Base-by-base conservation (phyloP, 106 monocot genomes). In the Acorus gramineus region DNA sequence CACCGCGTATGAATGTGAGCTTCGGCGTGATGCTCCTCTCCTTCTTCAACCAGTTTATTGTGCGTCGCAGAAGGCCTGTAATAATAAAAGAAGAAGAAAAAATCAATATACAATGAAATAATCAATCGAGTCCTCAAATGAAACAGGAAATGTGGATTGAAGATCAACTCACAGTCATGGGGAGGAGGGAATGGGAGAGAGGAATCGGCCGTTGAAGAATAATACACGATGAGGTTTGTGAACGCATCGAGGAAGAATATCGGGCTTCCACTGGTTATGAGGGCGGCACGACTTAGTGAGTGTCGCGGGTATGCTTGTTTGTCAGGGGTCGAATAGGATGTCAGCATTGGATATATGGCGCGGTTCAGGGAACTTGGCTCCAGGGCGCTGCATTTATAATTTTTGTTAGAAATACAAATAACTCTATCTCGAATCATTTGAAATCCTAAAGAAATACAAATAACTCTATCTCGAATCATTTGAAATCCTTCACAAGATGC, bases 221-320 rank as follows among this genome's bases (percentile, higher is more conserved):
- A 96, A 57, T 88, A 96, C 6, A 96, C 91, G 43, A 96, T 77
- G 14, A 96, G 75, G 74, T 87, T 82, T 7, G 90, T 96, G 61
- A 96, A 96, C 12, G 90, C 72, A 60, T 96, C 95, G 5, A 96
- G 87, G 47, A 96, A 78, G 64, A 90, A 96, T 49, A 91, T 96
- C 2, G 96, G 96, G 61, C 87, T 87, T 62, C 79, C 87, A 56
- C 96, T 96, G 55, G 87, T 96, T 47, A 85, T 72, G 11, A 96
- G 77, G 69, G 96, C 96, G 51, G 96, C 96, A 66, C 87, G 84
- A 49, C 87, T 83, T 49, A 96, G 63, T 0, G 91, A 91, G 52
- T 91, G 91, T 4, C 96, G 82, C 3, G 96, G 96, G 66, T 74
- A 96, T 55, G 91, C 85, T 71, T 96, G 85, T 63, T 85, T 80